Evolutionary conservation across 192 early-diverging fungal species (phyloP).

Genomic region (Anaeromyces robustus): DNA sequence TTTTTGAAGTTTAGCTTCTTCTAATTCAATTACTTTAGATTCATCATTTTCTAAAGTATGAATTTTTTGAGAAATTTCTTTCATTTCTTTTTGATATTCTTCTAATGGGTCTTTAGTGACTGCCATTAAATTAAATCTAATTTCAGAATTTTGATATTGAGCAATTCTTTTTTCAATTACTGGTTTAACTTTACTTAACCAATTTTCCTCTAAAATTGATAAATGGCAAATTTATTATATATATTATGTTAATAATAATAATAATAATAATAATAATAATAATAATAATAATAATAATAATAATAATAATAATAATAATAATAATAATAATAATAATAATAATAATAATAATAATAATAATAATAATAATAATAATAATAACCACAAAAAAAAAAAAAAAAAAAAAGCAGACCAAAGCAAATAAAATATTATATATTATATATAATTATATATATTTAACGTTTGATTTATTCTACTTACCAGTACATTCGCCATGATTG

Average conservation of each 20-base stretch:
- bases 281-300: too few relatives aligned
- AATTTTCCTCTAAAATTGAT: constrained; percentile 24
- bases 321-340: too few relatives aligned
- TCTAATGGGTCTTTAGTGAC: constrained; percentile 49
- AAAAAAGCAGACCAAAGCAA: too few relatives aligned
- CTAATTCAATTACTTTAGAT: not conserved
- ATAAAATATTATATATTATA: too few relatives aligned
- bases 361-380: too few relatives aligned
- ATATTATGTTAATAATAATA: too few relatives aligned
- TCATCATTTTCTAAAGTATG: constrained; percentile 11
- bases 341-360: too few relatives aligned
- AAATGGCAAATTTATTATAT: too few relatives aligned
- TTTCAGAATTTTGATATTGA: constrained; percentile 33
- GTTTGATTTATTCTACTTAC: not conserved
- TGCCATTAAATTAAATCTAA: constrained; percentile 68
- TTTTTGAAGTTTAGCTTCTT: not conserved
- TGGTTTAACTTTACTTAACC: constrained; percentile 40
- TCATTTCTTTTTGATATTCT: constrained; percentile 27
- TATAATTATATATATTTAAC: too few relatives aligned
- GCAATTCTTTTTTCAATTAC: constrained; percentile 57
- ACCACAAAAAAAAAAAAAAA: too few relatives aligned
- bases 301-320: too few relatives aligned
- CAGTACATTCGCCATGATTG: constrained; percentile 42
- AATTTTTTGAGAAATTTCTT: constrained; percentile 26
- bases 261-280: too few relatives aligned